phyloP scores from a whole-genome alignment of 2,329 filamentous ascomycete species.

The Aspergillus ruber region DNA sequence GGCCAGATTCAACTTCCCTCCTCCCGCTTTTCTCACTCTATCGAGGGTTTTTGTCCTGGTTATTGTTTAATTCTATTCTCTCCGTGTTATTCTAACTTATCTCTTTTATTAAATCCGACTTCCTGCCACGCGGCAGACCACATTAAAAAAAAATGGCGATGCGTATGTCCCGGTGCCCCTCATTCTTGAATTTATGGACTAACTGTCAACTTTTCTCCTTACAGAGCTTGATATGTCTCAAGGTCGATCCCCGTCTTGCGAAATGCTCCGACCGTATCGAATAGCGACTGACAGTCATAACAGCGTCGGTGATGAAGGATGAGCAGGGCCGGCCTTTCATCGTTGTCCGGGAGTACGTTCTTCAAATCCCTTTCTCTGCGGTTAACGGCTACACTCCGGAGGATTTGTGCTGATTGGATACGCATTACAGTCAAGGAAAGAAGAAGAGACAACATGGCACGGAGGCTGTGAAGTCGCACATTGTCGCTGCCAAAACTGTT shows the following conservation, averaged over 20 bases:
- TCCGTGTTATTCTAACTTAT: constrained; percentile 5
- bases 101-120: constrained; percentile 7
- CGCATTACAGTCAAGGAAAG: constrained; percentile 69
- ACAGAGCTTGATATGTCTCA: constrained; percentile 45
- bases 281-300: constrained; percentile 15
- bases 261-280: constrained; percentile 2
- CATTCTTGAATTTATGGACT: constrained; percentile 19
- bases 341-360: constrained; percentile 85
- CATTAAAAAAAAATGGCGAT: constrained; percentile 40
- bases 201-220: constrained; percentile 14
- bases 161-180: constrained; percentile 40
- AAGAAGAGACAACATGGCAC: constrained; percentile 96
- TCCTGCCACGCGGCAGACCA: constrained; percentile 27
- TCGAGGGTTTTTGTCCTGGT: constrained; percentile 4
- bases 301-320: constrained; percentile 81
- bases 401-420: constrained; percentile 19
- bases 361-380: constrained; percentile 5
- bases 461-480: constrained; percentile 97
- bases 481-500: constrained; percentile 90
- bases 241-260: constrained; percentile 28
- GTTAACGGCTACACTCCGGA: neutral
- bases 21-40: constrained; percentile 7
- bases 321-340: constrained; percentile 97
- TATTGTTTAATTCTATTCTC: constrained; percentile 9
- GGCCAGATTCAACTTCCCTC: constrained; percentile 19